Evolutionary conservation across 805 yeast species (phyloP).

Genomic region (Candida sanyiensis): DNA sequence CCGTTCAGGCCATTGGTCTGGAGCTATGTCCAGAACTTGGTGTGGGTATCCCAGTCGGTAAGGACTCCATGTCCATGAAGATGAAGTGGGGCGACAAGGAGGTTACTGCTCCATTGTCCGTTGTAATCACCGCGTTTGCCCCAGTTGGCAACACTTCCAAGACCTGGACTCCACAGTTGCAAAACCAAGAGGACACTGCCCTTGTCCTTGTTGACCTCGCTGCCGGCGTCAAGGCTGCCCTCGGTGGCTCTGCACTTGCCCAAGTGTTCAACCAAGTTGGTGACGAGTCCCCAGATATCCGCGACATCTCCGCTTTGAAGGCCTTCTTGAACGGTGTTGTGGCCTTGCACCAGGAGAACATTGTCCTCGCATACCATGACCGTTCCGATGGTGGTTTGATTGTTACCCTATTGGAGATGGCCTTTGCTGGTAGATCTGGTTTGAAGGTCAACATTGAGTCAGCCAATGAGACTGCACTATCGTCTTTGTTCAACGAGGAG

Average conservation of each 20-base stretch:
- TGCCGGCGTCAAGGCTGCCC: conserved; percentile 46
- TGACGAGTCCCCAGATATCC: conserved; percentile 75
- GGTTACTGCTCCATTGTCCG: conserved; percentile 92
- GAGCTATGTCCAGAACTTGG: conserved; percentile 93
- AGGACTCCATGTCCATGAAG: conserved; percentile 98
- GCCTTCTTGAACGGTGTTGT: conserved; percentile 64
- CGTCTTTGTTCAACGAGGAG: conserved; percentile 82
- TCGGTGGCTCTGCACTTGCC: conserved; percentile 94
- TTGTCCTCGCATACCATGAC: conserved; percentile 88
- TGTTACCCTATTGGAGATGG: conserved; percentile 87
- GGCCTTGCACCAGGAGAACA: conserved; percentile 56
- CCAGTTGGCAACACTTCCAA: conserved; percentile 78
- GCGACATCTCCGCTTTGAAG: conserved; percentile 56
- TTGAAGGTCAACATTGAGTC: conserved; percentile 46
- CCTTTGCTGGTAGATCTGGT: conserved; percentile 92
- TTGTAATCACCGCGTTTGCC: conserved; percentile 86
- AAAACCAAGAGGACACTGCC: conserved; percentile 46
- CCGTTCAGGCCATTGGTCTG: conserved; percentile 92
- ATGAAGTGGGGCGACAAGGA: conserved; percentile 94
- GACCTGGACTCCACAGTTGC: conserved; percentile 93
- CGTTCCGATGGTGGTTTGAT: conserved; percentile 95
- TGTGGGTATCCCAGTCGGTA: conserved; percentile 92
- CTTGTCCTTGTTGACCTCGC: conserved; percentile 76
- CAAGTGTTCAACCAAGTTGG: conserved; percentile 92
- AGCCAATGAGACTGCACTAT: conserved; percentile 35